These are phyloP conservation scores for Conticribra guillardii DNA, from an alignment of 108 stramenopile species.

Conservation along the genomic window DNA sequence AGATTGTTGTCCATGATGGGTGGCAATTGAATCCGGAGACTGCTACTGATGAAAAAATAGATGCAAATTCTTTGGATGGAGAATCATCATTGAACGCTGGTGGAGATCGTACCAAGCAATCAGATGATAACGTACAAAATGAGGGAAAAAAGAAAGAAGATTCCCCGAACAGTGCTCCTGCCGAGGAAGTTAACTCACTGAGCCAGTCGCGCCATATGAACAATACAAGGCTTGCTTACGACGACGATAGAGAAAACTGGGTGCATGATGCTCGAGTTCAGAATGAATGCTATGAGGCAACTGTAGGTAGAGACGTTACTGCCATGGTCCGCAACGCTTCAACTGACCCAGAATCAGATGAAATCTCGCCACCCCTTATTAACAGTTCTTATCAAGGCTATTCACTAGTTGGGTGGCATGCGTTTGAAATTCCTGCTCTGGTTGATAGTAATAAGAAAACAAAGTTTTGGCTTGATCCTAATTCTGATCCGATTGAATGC, in stretches of 20 bases:
- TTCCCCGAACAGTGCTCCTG: not conserved
- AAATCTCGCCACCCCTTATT: too few relatives aligned
- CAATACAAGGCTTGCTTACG: slow-evolving; percentile 65
- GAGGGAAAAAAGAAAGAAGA: too few relatives aligned
- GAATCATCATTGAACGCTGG: too few relatives aligned
- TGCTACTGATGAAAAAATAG: slow-evolving; percentile 2
- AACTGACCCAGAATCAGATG: not conserved
- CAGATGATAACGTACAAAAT: slow-evolving; percentile 1
- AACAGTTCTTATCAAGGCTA: slow-evolving; percentile 60
- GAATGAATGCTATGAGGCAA: slow-evolving; percentile 77
- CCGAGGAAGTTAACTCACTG: not conserved
- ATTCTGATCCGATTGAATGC: slow-evolving; percentile 60
- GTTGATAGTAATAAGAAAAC: not conserved
- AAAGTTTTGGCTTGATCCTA: slow-evolving; percentile 21
- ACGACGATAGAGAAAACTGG: slow-evolving; percentile 67
- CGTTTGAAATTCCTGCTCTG: slow-evolving; percentile 35
- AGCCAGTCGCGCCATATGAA: not conserved
- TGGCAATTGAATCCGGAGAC: slow-evolving; percentile 50
- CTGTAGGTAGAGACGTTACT: slow-evolving; percentile 64
- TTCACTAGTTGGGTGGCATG: slow-evolving; percentile 61
- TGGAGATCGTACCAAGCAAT: slow-evolving; percentile 2
- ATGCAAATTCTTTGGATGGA: not conserved
- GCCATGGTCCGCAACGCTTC: slow-evolving; percentile 36
- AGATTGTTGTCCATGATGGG: slow-evolving; percentile 58
- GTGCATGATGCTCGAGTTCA: slow-evolving; percentile 47